Conservation (phyloP, 352 stramenopile species). For the Phytophthora sp. region DNA sequence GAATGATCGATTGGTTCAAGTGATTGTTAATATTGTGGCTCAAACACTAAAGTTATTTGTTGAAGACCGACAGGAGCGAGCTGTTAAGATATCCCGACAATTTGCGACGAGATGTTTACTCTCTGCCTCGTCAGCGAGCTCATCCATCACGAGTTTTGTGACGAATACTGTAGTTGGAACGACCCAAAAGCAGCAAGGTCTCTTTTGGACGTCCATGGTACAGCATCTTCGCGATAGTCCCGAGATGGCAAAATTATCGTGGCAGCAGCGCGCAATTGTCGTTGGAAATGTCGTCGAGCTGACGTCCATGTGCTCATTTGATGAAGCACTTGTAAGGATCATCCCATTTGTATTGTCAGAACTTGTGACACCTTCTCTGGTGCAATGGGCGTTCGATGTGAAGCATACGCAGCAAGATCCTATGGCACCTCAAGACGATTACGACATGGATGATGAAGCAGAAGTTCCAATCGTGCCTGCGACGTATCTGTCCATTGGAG, state of each 20-base stretch:
- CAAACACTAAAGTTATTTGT: constrained; percentile 23
- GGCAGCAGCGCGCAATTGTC: constrained; percentile 38
- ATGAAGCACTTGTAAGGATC: constrained; percentile 28
- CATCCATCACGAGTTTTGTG: constrained; percentile 28
- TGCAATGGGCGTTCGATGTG: constrained; percentile 49
- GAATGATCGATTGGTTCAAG: constrained; percentile 38
- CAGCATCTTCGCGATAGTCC: not conserved
- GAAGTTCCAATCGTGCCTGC: constrained; percentile 14
- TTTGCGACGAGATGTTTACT: constrained; percentile 45
- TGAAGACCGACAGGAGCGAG: constrained; percentile 16
- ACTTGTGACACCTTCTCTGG: constrained; percentile 36
- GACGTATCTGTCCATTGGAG: constrained; percentile 15
- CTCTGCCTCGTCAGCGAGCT: constrained; percentile 31
- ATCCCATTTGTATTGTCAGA: constrained; percentile 33
- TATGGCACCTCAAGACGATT: constrained; percentile 23
- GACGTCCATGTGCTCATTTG: constrained; percentile 34
- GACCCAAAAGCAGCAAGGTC: not conserved
- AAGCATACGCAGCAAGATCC: constrained; percentile 28
- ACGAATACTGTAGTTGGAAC: constrained; percentile 3
- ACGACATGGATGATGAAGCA: constrained; percentile 39
- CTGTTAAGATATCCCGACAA: constrained; percentile 5
- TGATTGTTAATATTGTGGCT: constrained; percentile 31
- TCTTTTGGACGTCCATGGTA: constrained; percentile 23
- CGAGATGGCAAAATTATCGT: constrained; percentile 21
- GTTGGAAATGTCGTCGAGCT: constrained; percentile 51